These are phyloP conservation scores for Russula virescens DNA, from an alignment of 768 basidiomycete species.

Conservation along the genomic window DNA sequence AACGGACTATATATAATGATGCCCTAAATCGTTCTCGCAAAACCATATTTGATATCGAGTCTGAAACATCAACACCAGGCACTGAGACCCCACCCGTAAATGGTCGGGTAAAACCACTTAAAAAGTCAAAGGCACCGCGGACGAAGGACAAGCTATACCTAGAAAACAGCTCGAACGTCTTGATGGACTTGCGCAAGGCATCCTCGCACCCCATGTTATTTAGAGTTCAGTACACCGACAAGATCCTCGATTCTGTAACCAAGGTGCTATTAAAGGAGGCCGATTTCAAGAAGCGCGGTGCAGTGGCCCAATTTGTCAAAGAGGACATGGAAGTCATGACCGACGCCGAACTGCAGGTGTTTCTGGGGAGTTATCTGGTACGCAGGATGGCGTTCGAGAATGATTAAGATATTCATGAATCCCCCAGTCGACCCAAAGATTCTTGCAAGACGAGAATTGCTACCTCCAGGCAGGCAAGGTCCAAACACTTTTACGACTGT, in stretches of 20 bases:
- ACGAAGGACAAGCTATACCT: constrained; percentile 61
- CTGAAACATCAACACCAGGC: constrained; percentile 27
- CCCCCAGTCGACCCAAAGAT: constrained; percentile 64
- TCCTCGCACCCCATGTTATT: constrained; percentile 97
- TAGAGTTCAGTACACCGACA: constrained; percentile 76
- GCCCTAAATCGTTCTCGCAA: constrained; percentile 81
- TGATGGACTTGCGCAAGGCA: constrained; percentile 97
- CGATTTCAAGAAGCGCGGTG: constrained; percentile 81
- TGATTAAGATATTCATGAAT: neutral
- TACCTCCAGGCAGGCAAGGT: constrained; percentile 90
- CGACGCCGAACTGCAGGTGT: constrained; percentile 88
- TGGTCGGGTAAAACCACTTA: constrained; percentile 34
- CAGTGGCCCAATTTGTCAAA: constrained; percentile 78
- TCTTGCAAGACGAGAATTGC: constrained; percentile 63
- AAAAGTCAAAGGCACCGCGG: constrained; percentile 41
- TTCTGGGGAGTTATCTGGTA: constrained; percentile 84
- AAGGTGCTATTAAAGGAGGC: constrained; percentile 84
- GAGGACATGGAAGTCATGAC: constrained; percentile 99
- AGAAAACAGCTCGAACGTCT: constrained; percentile 85
- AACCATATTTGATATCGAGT: constrained; percentile 54
- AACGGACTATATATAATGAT: constrained; percentile 79
- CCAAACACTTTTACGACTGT: constrained; percentile 59
- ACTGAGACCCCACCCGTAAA: constrained; percentile 31
- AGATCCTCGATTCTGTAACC: constrained; percentile 65
- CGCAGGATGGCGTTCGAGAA: constrained; percentile 22